These are phyloP conservation scores for Citrus unshiu DNA, from an alignment of 345 rosid genomes.

Conservation along the genomic window DNA sequence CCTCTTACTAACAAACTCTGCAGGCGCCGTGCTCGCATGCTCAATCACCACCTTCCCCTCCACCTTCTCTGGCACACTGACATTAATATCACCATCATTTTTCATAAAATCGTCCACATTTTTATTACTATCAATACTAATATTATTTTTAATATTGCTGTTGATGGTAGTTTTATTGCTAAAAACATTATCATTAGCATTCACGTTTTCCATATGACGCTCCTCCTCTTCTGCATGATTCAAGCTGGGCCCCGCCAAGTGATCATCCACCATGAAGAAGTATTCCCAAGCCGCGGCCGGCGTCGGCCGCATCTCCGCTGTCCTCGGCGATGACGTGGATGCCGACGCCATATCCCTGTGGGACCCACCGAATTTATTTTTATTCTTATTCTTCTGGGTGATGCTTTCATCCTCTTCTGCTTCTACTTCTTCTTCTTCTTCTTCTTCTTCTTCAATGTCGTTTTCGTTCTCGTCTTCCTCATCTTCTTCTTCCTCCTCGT, in stretches of 20 bases:
- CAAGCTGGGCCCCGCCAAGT: conserved; percentile 56
- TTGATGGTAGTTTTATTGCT: conserved; percentile 3
- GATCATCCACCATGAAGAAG: conserved; percentile 52
- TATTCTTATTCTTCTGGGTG: conserved; percentile 22
- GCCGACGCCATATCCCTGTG: conserved; percentile 32
- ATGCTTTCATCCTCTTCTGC: conserved; percentile 22
- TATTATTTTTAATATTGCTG: conserved; percentile 10
- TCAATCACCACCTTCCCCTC: conserved; percentile 40
- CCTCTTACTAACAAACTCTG: conserved; percentile 40
- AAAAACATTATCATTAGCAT: conserved; percentile 10
- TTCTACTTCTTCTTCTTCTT: conserved; percentile 9
- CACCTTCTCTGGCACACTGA: conserved; percentile 53
- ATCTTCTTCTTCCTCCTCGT: conserved; percentile 40
- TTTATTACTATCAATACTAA: too few species aligned
- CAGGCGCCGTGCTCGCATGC: conserved; percentile 60
- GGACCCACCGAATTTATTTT: conserved; percentile 19
- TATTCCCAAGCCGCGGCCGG: conserved; percentile 61
- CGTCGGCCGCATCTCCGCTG: conserved; percentile 24
- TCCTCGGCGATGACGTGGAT: conserved; percentile 32
- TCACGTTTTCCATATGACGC: conserved; percentile 17
- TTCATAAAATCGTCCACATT: neutral
- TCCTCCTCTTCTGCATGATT: conserved; percentile 36
- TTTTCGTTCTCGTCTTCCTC: conserved; percentile 53
- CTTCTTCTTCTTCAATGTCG: conserved; percentile 18
- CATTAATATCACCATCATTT: conserved; percentile 35